Evolutionary conservation across 257 asterid species (phyloP).

Genomic region (Solanum ossicruentum): DNA sequence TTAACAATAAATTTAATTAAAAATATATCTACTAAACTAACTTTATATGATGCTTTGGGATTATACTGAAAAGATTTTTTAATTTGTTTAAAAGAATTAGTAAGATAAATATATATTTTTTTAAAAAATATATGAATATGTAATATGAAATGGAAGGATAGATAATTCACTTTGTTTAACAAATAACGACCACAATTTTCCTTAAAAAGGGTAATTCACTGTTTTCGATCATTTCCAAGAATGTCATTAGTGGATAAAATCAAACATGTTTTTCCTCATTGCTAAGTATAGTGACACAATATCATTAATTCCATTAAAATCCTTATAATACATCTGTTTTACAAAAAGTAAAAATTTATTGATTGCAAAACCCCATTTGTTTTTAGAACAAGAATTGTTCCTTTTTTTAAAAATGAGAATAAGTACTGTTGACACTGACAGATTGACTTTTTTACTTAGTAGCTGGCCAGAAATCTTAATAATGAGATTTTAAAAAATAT

Average conservation of each 20-base stretch:
- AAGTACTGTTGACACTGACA: neutral
- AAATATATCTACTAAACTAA: too few relatives aligned
- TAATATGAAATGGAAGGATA: neutral
- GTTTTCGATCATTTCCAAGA: neutral
- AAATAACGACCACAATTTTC: neutral
- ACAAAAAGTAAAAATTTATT: neutral
- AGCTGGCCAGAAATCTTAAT: neutral
- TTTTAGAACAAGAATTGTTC: neutral
- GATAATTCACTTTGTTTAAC: neutral
- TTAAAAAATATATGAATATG: accelerated
- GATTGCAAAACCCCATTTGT: neutral
- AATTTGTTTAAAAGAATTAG: too few relatives aligned
- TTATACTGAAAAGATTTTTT: too few relatives aligned
- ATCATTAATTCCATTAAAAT: neutral
- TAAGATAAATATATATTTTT: neutral
- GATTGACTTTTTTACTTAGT: neutral
- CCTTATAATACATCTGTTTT: neutral
- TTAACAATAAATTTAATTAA: too few relatives aligned
- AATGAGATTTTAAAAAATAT: too few relatives aligned
- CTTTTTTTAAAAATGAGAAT: neutral
- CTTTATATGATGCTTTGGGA: too few relatives aligned
- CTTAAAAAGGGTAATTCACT: neutral
- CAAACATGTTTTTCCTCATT: neutral
- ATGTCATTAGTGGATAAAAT: neutral
- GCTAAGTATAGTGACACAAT: neutral